phyloP scores from a whole-genome alignment of 129 eudicot genomes.

The Escallonia rubra region DNA sequence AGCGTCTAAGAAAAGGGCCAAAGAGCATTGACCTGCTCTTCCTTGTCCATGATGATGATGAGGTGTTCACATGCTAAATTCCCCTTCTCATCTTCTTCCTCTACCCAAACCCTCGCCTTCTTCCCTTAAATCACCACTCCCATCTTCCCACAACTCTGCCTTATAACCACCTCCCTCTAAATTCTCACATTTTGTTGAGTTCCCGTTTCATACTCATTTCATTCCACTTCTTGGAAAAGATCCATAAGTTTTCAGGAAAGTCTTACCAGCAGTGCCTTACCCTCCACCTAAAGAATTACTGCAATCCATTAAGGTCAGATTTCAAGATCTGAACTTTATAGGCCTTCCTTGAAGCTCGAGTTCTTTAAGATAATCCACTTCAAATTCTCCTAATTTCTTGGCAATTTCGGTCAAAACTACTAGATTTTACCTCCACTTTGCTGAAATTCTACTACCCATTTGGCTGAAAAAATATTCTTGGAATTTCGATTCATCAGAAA shows the following conservation, averaged over 20 bases:
- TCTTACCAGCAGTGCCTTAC: constrained; percentile 7
- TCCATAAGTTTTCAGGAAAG: constrained; percentile 4
- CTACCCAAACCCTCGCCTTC: constrained; percentile 18
- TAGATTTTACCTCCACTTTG: constrained; percentile 9
- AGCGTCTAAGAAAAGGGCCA: constrained; percentile 9
- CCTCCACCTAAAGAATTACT: not conserved
- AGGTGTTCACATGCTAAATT: constrained; percentile 23
- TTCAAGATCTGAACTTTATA: constrained; percentile 33
- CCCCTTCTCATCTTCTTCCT: constrained; percentile 25
- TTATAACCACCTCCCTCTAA: too few relatives aligned
- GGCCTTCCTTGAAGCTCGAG: constrained; percentile 25
- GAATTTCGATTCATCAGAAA: not conserved
- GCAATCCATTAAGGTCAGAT: not conserved
- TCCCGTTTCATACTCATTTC: not conserved
- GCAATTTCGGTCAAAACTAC: not conserved
- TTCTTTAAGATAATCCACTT: not conserved
- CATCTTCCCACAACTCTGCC: constrained; percentile 17
- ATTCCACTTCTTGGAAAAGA: too few relatives aligned
- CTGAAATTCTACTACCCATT: constrained; percentile 16
- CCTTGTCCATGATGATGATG: not conserved
- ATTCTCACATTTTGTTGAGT: constrained; percentile 1
- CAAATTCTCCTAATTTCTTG: not conserved
- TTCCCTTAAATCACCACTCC: constrained; percentile 23
- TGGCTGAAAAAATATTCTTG: constrained; percentile 13
- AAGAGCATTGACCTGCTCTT: constrained; percentile 1